Percentiles rank a stretch among this genome's conserved stretches.
Conservation (phyloP, 1,284 basidiomycete species). For the Boletus holoroseus region DNA sequence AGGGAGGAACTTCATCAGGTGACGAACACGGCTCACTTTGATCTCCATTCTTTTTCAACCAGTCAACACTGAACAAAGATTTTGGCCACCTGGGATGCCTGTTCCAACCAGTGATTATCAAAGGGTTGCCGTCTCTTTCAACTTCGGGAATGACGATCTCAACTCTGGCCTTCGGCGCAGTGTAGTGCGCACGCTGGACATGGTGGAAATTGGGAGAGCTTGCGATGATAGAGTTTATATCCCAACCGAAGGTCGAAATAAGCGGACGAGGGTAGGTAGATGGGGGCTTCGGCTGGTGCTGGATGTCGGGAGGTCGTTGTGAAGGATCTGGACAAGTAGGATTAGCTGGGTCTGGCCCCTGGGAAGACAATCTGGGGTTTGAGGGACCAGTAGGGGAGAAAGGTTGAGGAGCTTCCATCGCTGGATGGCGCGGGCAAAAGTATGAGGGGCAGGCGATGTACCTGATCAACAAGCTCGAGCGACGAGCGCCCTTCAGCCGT, state of each 20-base stretch:
- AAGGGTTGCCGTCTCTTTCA: slow-evolving; percentile 49
- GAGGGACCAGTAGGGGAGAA: background rate
- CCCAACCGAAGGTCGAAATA: slow-evolving; percentile 51
- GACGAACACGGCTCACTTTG: slow-evolving; percentile 30
- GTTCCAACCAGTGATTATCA: slow-evolving; percentile 59
- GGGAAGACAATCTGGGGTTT: slow-evolving; percentile 1
- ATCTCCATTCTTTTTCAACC: slow-evolving; percentile 40
- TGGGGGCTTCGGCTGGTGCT: background rate
- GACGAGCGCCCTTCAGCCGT: background rate
- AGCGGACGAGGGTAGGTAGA: slow-evolving; percentile 13
- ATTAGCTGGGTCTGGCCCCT: slow-evolving; percentile 1
- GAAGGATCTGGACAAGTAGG: background rate
- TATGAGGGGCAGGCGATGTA: background rate
- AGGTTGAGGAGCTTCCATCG: background rate
- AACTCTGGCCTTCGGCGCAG: slow-evolving; percentile 25
- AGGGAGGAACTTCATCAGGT: background rate
- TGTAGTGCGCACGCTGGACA: slow-evolving; percentile 38
- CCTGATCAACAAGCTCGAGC: background rate
- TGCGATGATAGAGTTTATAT: slow-evolving; percentile 39
- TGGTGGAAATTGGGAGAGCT: slow-evolving; percentile 26
- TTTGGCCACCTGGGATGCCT: slow-evolving; percentile 48
- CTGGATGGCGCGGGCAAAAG: background rate
- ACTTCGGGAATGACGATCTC: slow-evolving; percentile 39
- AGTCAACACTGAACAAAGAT: slow-evolving; percentile 49
- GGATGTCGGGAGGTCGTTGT: background rate